A percentile compares a stretch with the other conserved stretches of the same genome.
Conservation (phyloP, 371 early-diverging fungal species). For the Lichtheimia ramosa region DNA sequence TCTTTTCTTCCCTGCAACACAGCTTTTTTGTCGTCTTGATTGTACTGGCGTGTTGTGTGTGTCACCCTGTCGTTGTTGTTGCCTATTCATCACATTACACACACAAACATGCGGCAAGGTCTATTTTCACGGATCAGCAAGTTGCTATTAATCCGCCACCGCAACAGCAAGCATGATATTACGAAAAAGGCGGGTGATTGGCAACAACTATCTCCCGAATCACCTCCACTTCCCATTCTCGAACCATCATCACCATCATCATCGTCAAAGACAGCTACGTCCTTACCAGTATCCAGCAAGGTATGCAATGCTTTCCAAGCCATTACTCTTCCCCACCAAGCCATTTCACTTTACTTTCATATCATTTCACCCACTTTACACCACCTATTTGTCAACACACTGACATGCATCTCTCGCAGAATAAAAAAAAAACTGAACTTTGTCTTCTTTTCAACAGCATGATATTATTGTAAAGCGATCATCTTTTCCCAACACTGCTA, state of each 20-base stretch:
- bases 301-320: background rate
- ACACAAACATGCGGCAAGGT: background rate
- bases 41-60: background rate
- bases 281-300: background rate
- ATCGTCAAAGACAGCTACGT: background rate
- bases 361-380: background rate
- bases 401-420: background rate
- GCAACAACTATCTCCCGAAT: constrained; percentile 8
- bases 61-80: background rate
- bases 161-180: background rate
- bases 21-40: background rate
- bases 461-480: too few relatives aligned
- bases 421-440: background rate
- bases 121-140: background rate
- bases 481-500: background rate
- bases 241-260: background rate
- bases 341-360: background rate
- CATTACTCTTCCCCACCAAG: background rate
- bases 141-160: background rate
- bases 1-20: background rate
- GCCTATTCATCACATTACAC: background rate
- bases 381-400: background rate
- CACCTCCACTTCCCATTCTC: constrained; percentile 1
- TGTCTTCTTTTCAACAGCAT: too few relatives aligned
- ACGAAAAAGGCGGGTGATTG: constrained; percentile 6